A percentile compares a stretch with the other conserved stretches of the same genome.
These are phyloP conservation scores for Perkinsus marinus DNA, from an alignment of 169 alveolate genomes.

Conservation along the genomic window DNA sequence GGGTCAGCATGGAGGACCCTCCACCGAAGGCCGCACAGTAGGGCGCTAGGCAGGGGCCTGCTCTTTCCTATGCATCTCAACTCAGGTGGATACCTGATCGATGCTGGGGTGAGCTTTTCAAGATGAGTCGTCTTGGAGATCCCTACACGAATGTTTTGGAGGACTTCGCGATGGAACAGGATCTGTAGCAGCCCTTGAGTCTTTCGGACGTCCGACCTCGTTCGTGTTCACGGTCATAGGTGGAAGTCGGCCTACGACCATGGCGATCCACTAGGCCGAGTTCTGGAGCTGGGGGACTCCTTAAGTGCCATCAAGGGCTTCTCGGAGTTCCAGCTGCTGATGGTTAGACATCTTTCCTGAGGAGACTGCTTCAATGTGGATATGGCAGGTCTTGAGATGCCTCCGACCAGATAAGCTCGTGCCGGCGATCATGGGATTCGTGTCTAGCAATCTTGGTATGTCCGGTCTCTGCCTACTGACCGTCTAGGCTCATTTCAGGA, in stretches of 20 bases:
- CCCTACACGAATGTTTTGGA: slow-evolving; percentile 15
- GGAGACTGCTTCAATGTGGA: neutral
- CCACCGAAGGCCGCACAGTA: slow-evolving; percentile 25
- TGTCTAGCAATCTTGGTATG: slow-evolving; percentile 36
- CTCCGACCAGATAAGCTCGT: slow-evolving; percentile 68
- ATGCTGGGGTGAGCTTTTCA: slow-evolving; percentile 62
- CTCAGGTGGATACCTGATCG: slow-evolving; percentile 44
- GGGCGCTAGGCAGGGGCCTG: no score
- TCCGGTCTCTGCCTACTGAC: neutral
- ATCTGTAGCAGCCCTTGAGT: slow-evolving; percentile 2
- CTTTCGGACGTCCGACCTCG: no score
- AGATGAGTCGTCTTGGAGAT: slow-evolving; percentile 14
- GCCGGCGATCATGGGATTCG: slow-evolving; percentile 50
- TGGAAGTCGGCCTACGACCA: slow-evolving; percentile 50
- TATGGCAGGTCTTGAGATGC: slow-evolving; percentile 39
- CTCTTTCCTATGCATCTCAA: no score
- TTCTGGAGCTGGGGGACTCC: slow-evolving; percentile 8
- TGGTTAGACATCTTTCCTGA: neutral
- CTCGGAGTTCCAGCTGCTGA: slow-evolving; percentile 43
- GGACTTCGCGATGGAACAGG: slow-evolving; percentile 23
- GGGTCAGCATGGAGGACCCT: slow-evolving; percentile 41
- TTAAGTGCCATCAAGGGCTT: slow-evolving; percentile 17
- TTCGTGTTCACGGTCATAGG: neutral
- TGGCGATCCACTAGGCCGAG: slow-evolving; percentile 40
- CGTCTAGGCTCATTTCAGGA: neutral